Evolutionary conservation across 2,329 filamentous ascomycete species (phyloP).

Genomic region (Apiospora aurea): DNA sequence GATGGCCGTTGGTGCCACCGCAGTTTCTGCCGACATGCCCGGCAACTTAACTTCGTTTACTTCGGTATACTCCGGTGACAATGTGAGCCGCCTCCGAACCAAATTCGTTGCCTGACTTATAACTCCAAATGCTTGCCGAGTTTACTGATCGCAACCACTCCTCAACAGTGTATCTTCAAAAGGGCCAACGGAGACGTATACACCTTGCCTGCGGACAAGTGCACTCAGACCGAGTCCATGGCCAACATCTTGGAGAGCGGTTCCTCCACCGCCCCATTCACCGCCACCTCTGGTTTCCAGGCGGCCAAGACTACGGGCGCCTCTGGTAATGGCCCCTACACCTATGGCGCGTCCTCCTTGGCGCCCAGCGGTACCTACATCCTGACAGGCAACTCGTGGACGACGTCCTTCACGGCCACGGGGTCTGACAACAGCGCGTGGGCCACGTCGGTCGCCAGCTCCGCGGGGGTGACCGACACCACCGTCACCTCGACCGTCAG

Average conservation of each 20-base stretch:
- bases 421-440: neutral
- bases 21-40: neutral
- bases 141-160: neutral
- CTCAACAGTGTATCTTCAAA: neutral
- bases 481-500: neutral
- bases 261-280: neutral
- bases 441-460: neutral
- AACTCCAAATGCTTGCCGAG: neutral
- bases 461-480: neutral
- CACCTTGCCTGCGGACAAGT: neutral
- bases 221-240: constrained; percentile 1
- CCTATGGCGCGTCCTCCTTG: neutral
- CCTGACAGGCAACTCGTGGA: constrained; percentile 1
- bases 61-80: neutral
- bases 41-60: neutral
- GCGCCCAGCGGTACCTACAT: constrained; percentile 19
- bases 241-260: neutral
- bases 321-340: neutral
- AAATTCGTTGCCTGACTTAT: neutral
- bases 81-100: neutral
- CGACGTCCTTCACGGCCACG: constrained; percentile 18
- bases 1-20: neutral
- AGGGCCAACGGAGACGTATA: neutral
- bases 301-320: neutral
- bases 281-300: neutral